Percentiles rank a stretch among this genome's conserved stretches.
These are phyloP conservation scores for Aspergillaceae sp. DNA, from an alignment of 2,329 filamentous ascomycete genomes.

Conservation along the genomic window DNA sequence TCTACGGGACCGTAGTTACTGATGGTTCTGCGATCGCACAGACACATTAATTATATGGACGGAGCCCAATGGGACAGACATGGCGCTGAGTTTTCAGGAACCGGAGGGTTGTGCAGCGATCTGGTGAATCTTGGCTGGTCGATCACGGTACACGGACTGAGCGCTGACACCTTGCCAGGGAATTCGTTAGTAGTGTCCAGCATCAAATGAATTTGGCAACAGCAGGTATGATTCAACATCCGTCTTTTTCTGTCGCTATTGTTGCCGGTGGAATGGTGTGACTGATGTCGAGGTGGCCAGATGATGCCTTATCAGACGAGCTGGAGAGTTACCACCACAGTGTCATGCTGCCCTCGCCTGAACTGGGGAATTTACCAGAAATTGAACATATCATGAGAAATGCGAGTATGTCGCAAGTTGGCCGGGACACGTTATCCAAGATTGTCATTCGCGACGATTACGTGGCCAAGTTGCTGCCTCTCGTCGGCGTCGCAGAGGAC, in stretches of 20 bases:
- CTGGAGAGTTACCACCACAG: constrained; percentile 61
- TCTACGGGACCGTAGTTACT: constrained; percentile 5
- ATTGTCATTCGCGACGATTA: constrained; percentile 80
- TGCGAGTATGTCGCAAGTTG: constrained; percentile 63
- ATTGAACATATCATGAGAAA: constrained; percentile 77
- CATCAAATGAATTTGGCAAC: constrained; percentile 55
- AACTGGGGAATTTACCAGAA: constrained; percentile 73
- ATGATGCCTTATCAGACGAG: constrained; percentile 85
- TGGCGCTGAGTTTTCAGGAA: constrained; percentile 98
- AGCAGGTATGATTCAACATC: constrained; percentile 42
- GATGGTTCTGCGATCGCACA: constrained; percentile 33
- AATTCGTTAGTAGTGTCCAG: constrained; percentile 82
- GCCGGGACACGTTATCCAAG: constrained; percentile 79
- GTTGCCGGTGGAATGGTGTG: too few species aligned
- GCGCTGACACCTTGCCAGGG: constrained; percentile 48
- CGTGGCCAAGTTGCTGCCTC: constrained; percentile 72
- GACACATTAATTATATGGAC: constrained; percentile 99
- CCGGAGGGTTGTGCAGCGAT: constrained; percentile 87
- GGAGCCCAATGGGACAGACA: constrained; percentile 80
- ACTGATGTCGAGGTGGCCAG: constrained; percentile 33
- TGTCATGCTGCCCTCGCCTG: constrained; percentile 65
- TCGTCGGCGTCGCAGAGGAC: constrained; percentile 84
- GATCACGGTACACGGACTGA: too few species aligned
- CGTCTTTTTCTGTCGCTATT: constrained; percentile 16
- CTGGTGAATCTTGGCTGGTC: constrained; percentile 51